Base-by-base conservation (phyloP, 179 eudicot genomes). In the Silene vulgaris region DNA sequence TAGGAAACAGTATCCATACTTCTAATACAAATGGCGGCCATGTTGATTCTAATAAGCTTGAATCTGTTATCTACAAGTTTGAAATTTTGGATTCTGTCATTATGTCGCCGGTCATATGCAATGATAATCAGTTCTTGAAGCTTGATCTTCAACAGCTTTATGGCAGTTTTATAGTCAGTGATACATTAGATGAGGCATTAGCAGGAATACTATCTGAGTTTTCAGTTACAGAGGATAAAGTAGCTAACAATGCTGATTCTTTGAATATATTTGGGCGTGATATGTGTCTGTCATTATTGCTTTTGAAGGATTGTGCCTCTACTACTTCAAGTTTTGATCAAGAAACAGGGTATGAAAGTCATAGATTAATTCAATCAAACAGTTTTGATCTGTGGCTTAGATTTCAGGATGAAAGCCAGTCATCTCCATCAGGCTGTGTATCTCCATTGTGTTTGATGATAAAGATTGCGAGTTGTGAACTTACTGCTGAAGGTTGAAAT, bases 371-470 rank as follows among this genome's bases (percentile, higher is more conserved):
- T 75, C 82, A 87, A 28, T 82, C 91, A 19, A 60, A 84, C 37
- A 86, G 83, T 83, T 85, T 87, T 79, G 92, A 96, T 87, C 50
- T 91, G 45, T 93, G 96, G 97, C 81, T 96, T 74, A 87, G 91
- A 80, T 81, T 91, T 79, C 93, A 97, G 12, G 67, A 26, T 72
- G 87, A 82, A 57, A 77, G 37, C 72, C 79, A 72, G 68, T 65
- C 79, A 26, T 78, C 86, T 73, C 61, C 20, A 61, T 17, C 65
- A 69, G 76, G 82, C 78, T 70, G 14, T 72, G 65, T 11, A 5
- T 74, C 82, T 76, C 84, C 86, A 74, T 77, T 74, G 61, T 87
- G 83, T 81, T 59, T 90, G 69, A 85, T 90, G 96, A 83, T 85
- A 70, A 84, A 86, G 74, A 81, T 93, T 72, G 45, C 69, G 28